Evolutionary conservation across 2,329 filamentous ascomycete species (phyloP).

Genomic region (Diatrype stigma): DNA sequence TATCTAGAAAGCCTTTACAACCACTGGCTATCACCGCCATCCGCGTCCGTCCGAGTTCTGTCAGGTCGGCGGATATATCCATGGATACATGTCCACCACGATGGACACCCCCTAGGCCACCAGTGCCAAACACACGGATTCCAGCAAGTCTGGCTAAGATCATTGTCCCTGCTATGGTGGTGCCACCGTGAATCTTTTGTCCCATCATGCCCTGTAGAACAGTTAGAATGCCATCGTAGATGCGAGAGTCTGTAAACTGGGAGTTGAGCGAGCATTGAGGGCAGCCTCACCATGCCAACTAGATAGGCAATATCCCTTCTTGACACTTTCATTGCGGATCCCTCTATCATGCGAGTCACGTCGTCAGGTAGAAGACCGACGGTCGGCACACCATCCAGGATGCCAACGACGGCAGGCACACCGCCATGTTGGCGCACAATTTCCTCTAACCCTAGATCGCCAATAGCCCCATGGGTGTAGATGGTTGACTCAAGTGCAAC

Average conservation of each 20-base stretch:
- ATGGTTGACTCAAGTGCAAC: conserved; percentile 95
- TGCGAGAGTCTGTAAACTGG: not conserved
- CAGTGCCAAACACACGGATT: conserved; percentile 90
- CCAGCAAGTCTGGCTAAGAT: conserved; percentile 80
- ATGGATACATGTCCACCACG: conserved; percentile 79
- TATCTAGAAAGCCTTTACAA: conserved; percentile 94
- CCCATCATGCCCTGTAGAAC: conserved; percentile 55
- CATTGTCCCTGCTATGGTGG: conserved; percentile 92
- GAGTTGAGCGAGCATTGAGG: not conserved
- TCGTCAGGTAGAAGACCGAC: conserved; percentile 74
- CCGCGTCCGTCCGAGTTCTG: conserved; percentile 83
- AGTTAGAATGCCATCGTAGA: conserved; percentile 9
- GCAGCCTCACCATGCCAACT: conserved; percentile 63
- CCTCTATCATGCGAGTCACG: conserved; percentile 67
- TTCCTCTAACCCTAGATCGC: conserved; percentile 69
- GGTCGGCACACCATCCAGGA: conserved; percentile 76
- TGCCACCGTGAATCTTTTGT: conserved; percentile 75
- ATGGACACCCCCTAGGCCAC: conserved; percentile 91
- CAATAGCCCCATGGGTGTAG: conserved; percentile 89
- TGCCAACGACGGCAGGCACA: conserved; percentile 85
- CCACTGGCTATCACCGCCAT: conserved; percentile 87
- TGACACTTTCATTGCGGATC: conserved; percentile 75
- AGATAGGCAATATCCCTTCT: conserved; percentile 82
- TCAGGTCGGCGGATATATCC: conserved; percentile 94
- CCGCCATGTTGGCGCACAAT: conserved; percentile 77